Evolutionary conservation across 1,284 basidiomycete species (phyloP), one percentile per base, ranked within the genome.

Genomic region (Sphaerobolus stellatus): DNA sequence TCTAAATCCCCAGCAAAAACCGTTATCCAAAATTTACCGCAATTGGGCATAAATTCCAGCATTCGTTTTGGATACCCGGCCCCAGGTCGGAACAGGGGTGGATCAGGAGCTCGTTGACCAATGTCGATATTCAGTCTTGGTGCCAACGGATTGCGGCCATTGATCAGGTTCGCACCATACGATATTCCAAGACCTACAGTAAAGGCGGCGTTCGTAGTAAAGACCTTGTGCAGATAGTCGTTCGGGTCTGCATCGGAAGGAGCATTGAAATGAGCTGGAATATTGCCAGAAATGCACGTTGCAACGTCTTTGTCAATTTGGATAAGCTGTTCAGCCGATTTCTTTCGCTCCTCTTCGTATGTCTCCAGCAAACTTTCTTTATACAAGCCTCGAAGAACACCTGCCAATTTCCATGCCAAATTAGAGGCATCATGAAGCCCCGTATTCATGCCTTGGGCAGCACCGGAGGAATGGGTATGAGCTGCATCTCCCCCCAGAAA

Each of bases 361-460:
- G 44, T 53, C 5, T 53, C 33, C 8, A 53, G 27, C 11, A 53
- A 29, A 9, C 28, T 22, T 13, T 53, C 27, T 25, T 20, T n/a
- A 36, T 40, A 36, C 50, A 20, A 53, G 5, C 52, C 54, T 33
- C 44, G 38, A 2, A 56, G 40, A 5, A 52, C 48, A 22, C 49
- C 49, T n/a, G 49, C 36, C 5, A 56, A 43, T 40, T 56, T 56
- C 54, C 54, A 56, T 13, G 34, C 52, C 9, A 56, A 40, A 44
- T 56, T 56, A 57, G 58, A 59, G 1, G 64, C 58, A 58, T 67
- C 65, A 56, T 61, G 60, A 56, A 66, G 59, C 25, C 62, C 65
- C 27, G 65, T 64, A 58, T 68, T 67, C 62, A 68, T 64, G 38
- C 66, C 66, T 58, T 70, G 68, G 25, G 65, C 68, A 20, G 65